Conservation (phyloP, 306 rosid genomes). For the Glycine latifolia region DNA sequence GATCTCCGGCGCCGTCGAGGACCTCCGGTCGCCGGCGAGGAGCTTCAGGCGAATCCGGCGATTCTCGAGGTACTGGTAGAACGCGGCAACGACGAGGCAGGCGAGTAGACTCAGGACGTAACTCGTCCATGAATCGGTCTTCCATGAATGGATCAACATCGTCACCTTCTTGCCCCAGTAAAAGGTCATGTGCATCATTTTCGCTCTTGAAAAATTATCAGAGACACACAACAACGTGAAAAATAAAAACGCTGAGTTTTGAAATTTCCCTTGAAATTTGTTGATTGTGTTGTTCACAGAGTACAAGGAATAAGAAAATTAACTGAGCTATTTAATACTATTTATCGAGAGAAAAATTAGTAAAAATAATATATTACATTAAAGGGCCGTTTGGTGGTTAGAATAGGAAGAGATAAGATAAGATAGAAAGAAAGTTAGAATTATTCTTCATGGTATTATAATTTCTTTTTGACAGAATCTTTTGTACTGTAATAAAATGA, state of each 20-base stretch:
- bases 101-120: constrained; percentile 49
- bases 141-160: constrained; percentile 50
- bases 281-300: not conserved
- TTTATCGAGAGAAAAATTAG: too few relatives aligned
- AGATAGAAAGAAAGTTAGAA: too few relatives aligned
- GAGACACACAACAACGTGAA: not conserved
- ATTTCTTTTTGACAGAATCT: too few relatives aligned
- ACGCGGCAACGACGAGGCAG: constrained; percentile 61
- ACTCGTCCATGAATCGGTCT: constrained; percentile 52
- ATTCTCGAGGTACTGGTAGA: constrained; percentile 81
- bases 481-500: too few relatives aligned
- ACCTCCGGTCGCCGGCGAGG: constrained; percentile 34
- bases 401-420: too few relatives aligned
- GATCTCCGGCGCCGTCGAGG: constrained; percentile 50
- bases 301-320: too few relatives aligned
- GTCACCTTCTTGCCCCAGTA: constrained; percentile 51
- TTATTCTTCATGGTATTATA: too few relatives aligned
- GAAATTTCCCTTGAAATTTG: not conserved
- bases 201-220: not conserved
- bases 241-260: not conserved
- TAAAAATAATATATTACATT: too few relatives aligned
- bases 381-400: too few relatives aligned
- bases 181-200: constrained; percentile 88
- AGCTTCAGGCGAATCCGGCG: constrained; percentile 68
- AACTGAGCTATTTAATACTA: too few relatives aligned